phyloP scores from a whole-genome alignment of 345 rosid genomes.

The Murraya koenigii region DNA sequence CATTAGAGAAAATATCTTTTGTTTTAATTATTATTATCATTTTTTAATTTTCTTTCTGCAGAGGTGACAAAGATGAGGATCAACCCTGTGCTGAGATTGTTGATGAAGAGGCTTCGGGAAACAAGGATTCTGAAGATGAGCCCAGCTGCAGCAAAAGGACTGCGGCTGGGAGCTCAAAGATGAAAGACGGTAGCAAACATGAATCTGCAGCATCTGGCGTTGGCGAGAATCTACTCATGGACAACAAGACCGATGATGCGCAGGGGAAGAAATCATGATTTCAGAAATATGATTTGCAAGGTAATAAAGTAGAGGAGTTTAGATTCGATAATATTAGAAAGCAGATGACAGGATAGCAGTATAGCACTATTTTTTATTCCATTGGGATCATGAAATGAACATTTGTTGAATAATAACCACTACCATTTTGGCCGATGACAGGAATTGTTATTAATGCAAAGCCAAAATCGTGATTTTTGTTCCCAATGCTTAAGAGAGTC shows the following conservation, averaged over 20 bases:
- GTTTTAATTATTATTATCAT: not conserved
- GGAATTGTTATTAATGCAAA: not conserved
- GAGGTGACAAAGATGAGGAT: constrained; percentile 53
- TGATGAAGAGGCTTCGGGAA: constrained; percentile 38
- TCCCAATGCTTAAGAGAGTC: too few species aligned
- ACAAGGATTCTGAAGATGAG: constrained; percentile 45
- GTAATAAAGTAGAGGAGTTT: not conserved
- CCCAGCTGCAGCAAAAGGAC: constrained; percentile 5
- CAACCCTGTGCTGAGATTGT: constrained; percentile 22
- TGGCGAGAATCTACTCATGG: not conserved
- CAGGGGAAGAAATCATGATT: constrained; percentile 15
- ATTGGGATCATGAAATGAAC: not conserved
- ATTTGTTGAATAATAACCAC: not conserved
- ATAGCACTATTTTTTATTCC: not conserved
- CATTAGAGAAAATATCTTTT: not conserved
- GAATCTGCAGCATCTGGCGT: not conserved
- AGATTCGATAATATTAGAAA: not conserved
- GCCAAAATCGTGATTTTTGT: not conserved
- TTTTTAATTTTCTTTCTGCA: constrained; percentile 12
- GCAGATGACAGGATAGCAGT: not conserved
- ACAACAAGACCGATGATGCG: constrained; percentile 17
- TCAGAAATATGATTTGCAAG: not conserved
- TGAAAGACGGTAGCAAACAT: constrained; percentile 10
- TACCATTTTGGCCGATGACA: not conserved
- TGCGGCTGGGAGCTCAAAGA: constrained; percentile 21